Percentiles rank a stretch among this genome's conserved stretches.
Evolutionary conservation across 2,329 filamentous ascomycete genomes (phyloP).

Genomic region (Hawksworthiomyces lignivorus): DNA sequence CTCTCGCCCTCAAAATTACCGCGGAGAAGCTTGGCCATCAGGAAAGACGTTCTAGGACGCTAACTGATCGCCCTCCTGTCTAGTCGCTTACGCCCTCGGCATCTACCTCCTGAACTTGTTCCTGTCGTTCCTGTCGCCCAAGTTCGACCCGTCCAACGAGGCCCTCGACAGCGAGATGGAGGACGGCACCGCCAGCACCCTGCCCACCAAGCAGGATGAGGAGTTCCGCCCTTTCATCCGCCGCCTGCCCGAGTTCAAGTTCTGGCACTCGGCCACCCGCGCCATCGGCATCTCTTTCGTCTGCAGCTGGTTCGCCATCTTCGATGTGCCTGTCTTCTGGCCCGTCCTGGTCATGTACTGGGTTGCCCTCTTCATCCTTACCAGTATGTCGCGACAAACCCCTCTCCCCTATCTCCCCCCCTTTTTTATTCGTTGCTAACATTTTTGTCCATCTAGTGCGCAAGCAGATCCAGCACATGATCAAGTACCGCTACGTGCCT

Average conservation of each 20-base stretch:
- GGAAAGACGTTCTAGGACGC: too few species aligned
- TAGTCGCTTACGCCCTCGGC: slow-evolving; percentile 95
- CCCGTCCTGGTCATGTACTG: slow-evolving; percentile 97
- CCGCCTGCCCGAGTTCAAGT: slow-evolving; percentile 97
- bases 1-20: too few species aligned
- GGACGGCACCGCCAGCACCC: slow-evolving; percentile 71
- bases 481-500: slow-evolving; percentile 98
- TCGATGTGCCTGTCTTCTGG: slow-evolving; percentile 98
- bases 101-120: slow-evolving; percentile 99
- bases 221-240: slow-evolving; percentile 98
- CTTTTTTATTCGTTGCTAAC: background rate
- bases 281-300: slow-evolving; percentile 75
- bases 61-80: slow-evolving; percentile 16
- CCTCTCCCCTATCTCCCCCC: background rate
- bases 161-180: slow-evolving; percentile 90
- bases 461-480: slow-evolving; percentile 99
- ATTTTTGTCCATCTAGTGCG: slow-evolving; percentile 56
- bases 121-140: slow-evolving; percentile 95
- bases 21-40: too few species aligned
- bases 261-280: slow-evolving; percentile 94
- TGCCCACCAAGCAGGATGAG: slow-evolving; percentile 93
- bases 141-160: slow-evolving; percentile 96
- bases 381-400: slow-evolving; percentile 56
- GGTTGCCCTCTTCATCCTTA: slow-evolving; percentile 92
- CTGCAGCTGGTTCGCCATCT: slow-evolving; percentile 89